A percentile compares a stretch with the other conserved stretches of the same genome.
Evolutionary conservation across 164 flowering plant genomes (phyloP).

Genomic region (Magnolia officinalis): DNA sequence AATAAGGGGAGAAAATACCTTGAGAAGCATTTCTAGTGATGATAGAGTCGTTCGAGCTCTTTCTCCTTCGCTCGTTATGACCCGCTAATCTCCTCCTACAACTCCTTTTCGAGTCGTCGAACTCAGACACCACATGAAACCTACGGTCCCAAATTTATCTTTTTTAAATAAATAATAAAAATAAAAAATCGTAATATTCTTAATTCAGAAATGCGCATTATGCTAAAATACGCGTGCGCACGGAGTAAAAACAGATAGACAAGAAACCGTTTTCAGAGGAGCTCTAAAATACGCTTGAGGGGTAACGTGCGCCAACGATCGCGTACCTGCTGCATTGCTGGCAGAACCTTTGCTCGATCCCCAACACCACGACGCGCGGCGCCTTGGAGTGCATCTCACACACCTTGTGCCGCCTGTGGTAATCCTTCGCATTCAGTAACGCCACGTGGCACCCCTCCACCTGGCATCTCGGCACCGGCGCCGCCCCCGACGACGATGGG

Average conservation of each 20-base stretch:
- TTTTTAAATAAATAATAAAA: neutral
- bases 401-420: constrained; percentile 73
- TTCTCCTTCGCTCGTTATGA: constrained; percentile 72
- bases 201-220: neutral
- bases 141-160: constrained; percentile 21
- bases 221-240: neutral
- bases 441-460: constrained; percentile 66
- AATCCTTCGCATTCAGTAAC: constrained; percentile 54
- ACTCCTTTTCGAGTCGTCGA: constrained; percentile 74
- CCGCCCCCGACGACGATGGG: constrained; percentile 13
- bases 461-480: constrained; percentile 53
- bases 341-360: constrained; percentile 65
- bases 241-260: neutral
- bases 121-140: constrained; percentile 71
- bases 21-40: constrained; percentile 33
- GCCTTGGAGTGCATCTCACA: constrained; percentile 80
- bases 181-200: neutral
- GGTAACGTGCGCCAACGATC: neutral
- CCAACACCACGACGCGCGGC: constrained; percentile 55
- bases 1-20: constrained; percentile 26
- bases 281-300: neutral
- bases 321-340: constrained; percentile 79
- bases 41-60: constrained; percentile 50
- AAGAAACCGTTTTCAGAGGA: neutral
- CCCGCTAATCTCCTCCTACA: constrained; percentile 75